phyloP scores from a whole-genome alignment of 352 stramenopile species.

The Elongisporangium anandrum region DNA sequence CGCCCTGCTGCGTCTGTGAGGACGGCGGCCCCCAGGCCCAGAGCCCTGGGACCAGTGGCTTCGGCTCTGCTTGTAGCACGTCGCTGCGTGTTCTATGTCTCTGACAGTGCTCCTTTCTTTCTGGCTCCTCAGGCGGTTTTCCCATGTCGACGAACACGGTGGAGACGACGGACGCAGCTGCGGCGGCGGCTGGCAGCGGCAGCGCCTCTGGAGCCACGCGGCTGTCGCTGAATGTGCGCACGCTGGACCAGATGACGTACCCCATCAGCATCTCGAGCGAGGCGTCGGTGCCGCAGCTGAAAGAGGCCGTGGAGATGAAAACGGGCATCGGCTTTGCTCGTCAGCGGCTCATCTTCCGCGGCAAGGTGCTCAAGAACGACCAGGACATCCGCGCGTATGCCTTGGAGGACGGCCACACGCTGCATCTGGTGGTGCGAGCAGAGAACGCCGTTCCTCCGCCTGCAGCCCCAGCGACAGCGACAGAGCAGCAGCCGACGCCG shows the following conservation, averaged over 20 bases:
- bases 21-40: background rate
- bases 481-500: slow-evolving; percentile 1
- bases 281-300: slow-evolving; percentile 74
- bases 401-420: slow-evolving; percentile 76
- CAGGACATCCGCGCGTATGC: slow-evolving; percentile 66
- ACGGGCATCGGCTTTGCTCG: slow-evolving; percentile 70
- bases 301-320: slow-evolving; percentile 56
- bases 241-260: slow-evolving; percentile 80
- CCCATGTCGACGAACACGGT: background rate
- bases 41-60: background rate
- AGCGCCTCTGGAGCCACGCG: slow-evolving; percentile 8
- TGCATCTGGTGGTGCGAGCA: slow-evolving; percentile 73
- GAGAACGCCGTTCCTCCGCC: slow-evolving; percentile 9
- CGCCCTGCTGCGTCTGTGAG: background rate
- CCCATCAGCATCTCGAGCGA: slow-evolving; percentile 54
- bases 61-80: background rate
- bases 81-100: background rate
- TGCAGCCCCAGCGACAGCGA: slow-evolving; percentile 1
- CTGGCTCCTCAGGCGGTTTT: background rate
- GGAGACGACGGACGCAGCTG: background rate
- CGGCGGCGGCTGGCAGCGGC: background rate
- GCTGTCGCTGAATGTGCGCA: slow-evolving; percentile 77
- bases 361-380: slow-evolving; percentile 86
- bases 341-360: slow-evolving; percentile 83
- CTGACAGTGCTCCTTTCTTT: background rate